phyloP scores from a whole-genome alignment of 805 yeast genomes.

The Metschnikowia vanudenii region DNA sequence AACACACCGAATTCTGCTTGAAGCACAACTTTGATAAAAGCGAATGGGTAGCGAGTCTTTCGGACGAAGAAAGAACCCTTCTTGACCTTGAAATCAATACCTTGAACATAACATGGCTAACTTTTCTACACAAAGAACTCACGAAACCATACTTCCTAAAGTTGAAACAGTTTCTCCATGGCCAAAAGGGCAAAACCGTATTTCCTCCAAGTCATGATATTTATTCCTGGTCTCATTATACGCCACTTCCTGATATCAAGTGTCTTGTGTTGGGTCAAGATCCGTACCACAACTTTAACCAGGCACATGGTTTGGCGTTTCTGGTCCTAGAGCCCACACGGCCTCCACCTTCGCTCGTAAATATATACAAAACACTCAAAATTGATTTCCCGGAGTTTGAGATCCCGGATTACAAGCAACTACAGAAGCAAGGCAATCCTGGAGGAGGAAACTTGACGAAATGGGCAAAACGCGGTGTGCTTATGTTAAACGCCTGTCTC shows the following conservation, averaged over 20 bases:
- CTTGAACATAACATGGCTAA: constrained; percentile 78
- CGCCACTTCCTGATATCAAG: constrained; percentile 71
- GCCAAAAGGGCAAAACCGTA: constrained; percentile 45
- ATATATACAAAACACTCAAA: constrained; percentile 77
- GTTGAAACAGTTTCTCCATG: constrained; percentile 67
- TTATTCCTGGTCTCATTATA: constrained; percentile 87
- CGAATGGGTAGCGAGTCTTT: constrained; percentile 49
- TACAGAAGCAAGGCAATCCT: constrained; percentile 26
- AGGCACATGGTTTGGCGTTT: constrained; percentile 96
- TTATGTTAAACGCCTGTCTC: constrained; percentile 80
- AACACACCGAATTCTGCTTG: neutral
- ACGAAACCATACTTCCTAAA: constrained; percentile 81
- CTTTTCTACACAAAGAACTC: constrained; percentile 62
- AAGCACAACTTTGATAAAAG: constrained; percentile 44
- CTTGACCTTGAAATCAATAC: constrained; percentile 66
- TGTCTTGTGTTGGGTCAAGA: constrained; percentile 92
- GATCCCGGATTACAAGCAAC: constrained; percentile 44
- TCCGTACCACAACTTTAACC: constrained; percentile 89
- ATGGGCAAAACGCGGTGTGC: constrained; percentile 89
- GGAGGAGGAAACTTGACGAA: constrained; percentile 66
- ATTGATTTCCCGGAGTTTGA: constrained; percentile 66
- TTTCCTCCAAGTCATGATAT: constrained; percentile 79
- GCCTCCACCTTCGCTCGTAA: constrained; percentile 79
- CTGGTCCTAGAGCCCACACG: constrained; percentile 80
- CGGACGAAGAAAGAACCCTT: constrained; percentile 48